Evolutionary conservation across 495 filamentous ascomycete genomes (phyloP), one percentile per base, ranked within the genome.

Genomic region (Penicillium crystallinum): DNA sequence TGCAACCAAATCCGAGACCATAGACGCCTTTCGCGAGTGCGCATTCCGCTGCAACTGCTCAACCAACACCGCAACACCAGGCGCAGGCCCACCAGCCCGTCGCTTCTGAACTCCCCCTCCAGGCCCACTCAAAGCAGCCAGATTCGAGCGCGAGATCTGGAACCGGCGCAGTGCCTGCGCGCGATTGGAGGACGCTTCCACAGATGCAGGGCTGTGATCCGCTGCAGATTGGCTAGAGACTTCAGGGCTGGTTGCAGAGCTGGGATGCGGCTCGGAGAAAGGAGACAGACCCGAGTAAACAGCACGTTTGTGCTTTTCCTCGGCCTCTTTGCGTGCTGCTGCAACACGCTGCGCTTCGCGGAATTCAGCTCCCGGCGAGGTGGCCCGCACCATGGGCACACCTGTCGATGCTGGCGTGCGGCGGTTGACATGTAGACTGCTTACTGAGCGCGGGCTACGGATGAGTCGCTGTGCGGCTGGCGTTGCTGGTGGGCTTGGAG

Each of bases 281-380:
- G 49, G 35, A 8, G 41, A 40, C 7, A 60, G 56, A 4, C 62
- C 53, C 2, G 62, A 57, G 15, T 71, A 47, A 10, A 73, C 41
- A 6, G 67, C 60, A 11, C 56, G 53, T 34, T 55, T 57, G 17
- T 62, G 51, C 40, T 63, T 64, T 47, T 72, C 74, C 27, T 65
- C 62, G 2, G 59, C 56, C 8, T 72, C 64, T 44, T 62, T 69
- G 31, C 59, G 58, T 10, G 51, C 62, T 14, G 62, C 63, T 10
- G 65, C 67, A 1, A 64, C 22, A 11, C 67, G 66, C 50, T 66
- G 66, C 15, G 63, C 70, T 36, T 73, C 72, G 18, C 72, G 68
- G 37, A 75, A 56, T 55, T 77, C 74, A 2, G 72, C 74, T 14
- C 74, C 74, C 1, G 74, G 74, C 0, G 74, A 75, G 0, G 74